Evolutionary conservation across 192 early-diverging fungal genomes (phyloP).

Genomic region (Gorgonomyces haynaldii): DNA sequence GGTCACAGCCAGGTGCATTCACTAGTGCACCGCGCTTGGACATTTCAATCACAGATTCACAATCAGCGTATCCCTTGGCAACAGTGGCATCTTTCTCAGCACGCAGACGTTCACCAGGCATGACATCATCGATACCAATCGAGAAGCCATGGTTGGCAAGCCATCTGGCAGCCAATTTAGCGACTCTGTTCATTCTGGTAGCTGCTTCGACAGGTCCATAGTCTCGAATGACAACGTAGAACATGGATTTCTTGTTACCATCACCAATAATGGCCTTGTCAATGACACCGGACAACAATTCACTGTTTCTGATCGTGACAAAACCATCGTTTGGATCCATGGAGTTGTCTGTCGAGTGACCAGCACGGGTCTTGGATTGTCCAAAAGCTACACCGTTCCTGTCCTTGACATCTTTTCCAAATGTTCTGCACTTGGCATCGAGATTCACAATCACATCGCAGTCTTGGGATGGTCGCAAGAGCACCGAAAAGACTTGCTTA

Average conservation of each 20-base stretch:
- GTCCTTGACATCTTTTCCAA: slow-evolving; percentile 32
- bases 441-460: slow-evolving; percentile 68
- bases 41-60: slow-evolving; percentile 67
- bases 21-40: slow-evolving; percentile 62
- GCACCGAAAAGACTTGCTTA: slow-evolving; percentile 84
- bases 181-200: slow-evolving; percentile 83
- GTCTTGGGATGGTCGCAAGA: slow-evolving; percentile 72
- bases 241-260: slow-evolving; percentile 88
- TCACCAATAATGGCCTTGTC: slow-evolving; percentile 96
- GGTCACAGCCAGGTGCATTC: slow-evolving; percentile 73
- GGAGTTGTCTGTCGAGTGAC: slow-evolving; percentile 15
- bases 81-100: slow-evolving; percentile 71
- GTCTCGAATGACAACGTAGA: slow-evolving; percentile 87
- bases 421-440: slow-evolving; percentile 67
- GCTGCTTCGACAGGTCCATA: slow-evolving; percentile 78
- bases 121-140: slow-evolving; percentile 97
- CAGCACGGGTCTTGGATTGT: slow-evolving; percentile 25
- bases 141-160: slow-evolving; percentile 90
- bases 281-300: slow-evolving; percentile 84
- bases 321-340: slow-evolving; percentile 86
- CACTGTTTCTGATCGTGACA: slow-evolving; percentile 84
- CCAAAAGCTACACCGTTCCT: slow-evolving; percentile 36
- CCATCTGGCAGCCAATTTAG: slow-evolving; percentile 88
- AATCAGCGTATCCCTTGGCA: slow-evolving; percentile 66
- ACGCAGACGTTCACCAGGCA: slow-evolving; percentile 64